Evolutionary conservation across 2,329 filamentous ascomycete genomes (phyloP).

Genomic region (Tothia fuscella): DNA sequence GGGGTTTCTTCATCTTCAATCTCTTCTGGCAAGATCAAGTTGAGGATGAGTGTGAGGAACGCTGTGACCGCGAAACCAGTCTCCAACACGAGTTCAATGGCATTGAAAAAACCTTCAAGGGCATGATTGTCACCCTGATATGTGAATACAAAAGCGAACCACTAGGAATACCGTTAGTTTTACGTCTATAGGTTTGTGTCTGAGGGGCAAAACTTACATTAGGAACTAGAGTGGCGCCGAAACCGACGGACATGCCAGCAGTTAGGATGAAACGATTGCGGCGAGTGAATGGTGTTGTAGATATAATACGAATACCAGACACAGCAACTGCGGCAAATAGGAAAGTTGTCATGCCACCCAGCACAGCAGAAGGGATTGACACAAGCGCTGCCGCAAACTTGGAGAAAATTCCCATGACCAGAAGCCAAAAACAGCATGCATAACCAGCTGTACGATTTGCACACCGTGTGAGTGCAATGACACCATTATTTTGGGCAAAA

Average conservation of each 20-base stretch:
- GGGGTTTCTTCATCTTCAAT: constrained; percentile 11
- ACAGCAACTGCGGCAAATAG: constrained; percentile 67
- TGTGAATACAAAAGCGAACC: constrained; percentile 61
- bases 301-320: constrained; percentile 65
- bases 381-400: constrained; percentile 74
- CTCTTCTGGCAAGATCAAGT: constrained; percentile 62
- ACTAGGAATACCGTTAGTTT: too few species aligned
- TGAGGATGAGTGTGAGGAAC: constrained; percentile 59
- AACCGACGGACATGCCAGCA: constrained; percentile 59
- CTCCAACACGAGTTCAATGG: constrained; percentile 37
- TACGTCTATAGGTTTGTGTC: too few species aligned
- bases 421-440: constrained; percentile 43
- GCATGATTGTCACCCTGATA: constrained; percentile 56
- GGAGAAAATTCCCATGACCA: constrained; percentile 71
- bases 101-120: constrained; percentile 62
- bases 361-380: constrained; percentile 49
- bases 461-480: constrained; percentile 70
- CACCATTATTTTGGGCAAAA: constrained; percentile 76
- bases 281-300: constrained; percentile 59
- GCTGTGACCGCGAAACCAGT: constrained; percentile 65
- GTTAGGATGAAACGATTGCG: constrained; percentile 75
- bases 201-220: too few species aligned
- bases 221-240: constrained; percentile 38
- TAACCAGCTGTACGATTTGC: constrained; percentile 73
- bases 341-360: constrained; percentile 54